phyloP scores from a whole-genome alignment of 1,284 basidiomycete species.

The Xerocomus amazonicus region DNA sequence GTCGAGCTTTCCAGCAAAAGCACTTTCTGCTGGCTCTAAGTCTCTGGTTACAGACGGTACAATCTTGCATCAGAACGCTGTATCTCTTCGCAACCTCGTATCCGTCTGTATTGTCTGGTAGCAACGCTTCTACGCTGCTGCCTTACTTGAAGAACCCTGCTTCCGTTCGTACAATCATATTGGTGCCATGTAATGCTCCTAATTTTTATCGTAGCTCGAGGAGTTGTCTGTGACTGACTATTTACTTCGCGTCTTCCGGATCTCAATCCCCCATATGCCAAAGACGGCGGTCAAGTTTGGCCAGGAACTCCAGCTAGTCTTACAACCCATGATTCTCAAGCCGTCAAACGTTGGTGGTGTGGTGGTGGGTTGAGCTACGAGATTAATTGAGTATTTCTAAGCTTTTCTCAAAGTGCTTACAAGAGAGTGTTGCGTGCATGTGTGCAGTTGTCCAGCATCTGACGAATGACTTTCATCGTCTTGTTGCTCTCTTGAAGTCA shows the following conservation, averaged over 20 bases:
- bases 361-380: constrained; percentile 41
- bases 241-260: constrained; percentile 83
- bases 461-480: constrained; percentile 78
- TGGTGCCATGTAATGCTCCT: background rate
- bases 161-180: constrained; percentile 45
- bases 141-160: constrained; percentile 84
- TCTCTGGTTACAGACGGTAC: constrained; percentile 55
- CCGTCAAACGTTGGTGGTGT: constrained; percentile 66
- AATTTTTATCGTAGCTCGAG: constrained; percentile 56
- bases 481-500: constrained; percentile 77
- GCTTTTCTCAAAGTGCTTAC: constrained; percentile 55
- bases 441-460: constrained; percentile 81
- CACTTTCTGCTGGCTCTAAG: background rate
- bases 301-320: constrained; percentile 72
- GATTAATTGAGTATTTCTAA: background rate
- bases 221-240: constrained; percentile 82
- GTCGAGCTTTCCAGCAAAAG: background rate
- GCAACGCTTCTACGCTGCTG: constrained; percentile 76
- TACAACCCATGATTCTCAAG: constrained; percentile 87
- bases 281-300: constrained; percentile 85
- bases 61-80: constrained; percentile 81
- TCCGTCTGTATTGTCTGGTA: constrained; percentile 75
- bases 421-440: constrained; percentile 90
- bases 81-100: constrained; percentile 79
- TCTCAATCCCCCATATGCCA: constrained; percentile 83